Conservation (phyloP, 176 grass and related monocot genomes). For the Oropetium thomaeum region DNA sequence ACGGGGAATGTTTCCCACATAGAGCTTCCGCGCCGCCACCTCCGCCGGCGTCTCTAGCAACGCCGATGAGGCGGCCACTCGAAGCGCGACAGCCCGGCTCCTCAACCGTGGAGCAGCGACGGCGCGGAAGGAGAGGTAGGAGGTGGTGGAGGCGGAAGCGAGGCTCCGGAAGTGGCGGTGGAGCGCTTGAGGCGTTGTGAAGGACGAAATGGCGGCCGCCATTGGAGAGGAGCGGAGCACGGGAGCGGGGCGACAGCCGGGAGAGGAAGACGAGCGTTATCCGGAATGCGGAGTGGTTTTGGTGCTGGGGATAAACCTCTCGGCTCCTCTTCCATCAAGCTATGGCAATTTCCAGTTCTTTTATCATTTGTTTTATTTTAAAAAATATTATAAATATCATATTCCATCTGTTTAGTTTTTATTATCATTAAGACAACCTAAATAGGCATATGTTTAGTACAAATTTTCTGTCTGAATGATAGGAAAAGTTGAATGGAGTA, state of each 20-base stretch:
- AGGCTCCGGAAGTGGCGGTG: constrained; percentile 12
- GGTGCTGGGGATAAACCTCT: constrained; percentile 21
- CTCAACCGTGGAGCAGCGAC: not conserved
- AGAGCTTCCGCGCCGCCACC: constrained; percentile 65
- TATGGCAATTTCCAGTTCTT: not conserved
- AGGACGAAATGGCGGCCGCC: constrained; percentile 44
- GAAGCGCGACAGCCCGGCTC: constrained; percentile 1
- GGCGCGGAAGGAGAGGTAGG: constrained; percentile 19
- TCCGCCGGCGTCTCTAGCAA: constrained; percentile 41
- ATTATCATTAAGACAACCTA: no score
- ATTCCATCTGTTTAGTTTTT: no score
- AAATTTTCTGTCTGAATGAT: no score
- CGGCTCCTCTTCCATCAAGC: not conserved
- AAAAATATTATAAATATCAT: no score
- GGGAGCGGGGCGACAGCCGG: not conserved
- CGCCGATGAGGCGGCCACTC: constrained; percentile 27
- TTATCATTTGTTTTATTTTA: no score
- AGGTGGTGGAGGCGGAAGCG: not conserved
- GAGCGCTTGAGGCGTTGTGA: constrained; percentile 21
- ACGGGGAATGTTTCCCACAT: constrained; percentile 91
- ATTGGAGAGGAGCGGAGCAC: constrained; percentile 10
- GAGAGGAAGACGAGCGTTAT: constrained; percentile 34
- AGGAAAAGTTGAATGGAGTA: no score
- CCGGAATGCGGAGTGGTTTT: constrained; percentile 15
- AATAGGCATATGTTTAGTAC: no score